These are phyloP conservation scores for Pelargonium nanum DNA, from an alignment of 345 rosid species.

Conservation along the genomic window DNA sequence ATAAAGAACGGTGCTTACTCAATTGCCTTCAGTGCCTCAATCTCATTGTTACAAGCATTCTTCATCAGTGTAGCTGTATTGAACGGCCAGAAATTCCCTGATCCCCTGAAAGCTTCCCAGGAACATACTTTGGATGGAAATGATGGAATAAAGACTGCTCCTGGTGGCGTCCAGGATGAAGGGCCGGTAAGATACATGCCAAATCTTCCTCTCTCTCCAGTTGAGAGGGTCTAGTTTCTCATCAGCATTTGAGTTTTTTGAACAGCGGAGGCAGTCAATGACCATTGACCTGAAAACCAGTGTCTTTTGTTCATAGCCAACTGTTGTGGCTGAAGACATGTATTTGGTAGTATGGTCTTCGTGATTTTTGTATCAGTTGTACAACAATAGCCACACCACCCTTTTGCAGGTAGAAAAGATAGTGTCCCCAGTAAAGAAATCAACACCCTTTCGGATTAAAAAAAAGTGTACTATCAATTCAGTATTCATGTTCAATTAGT, in stretches of 20 bases:
- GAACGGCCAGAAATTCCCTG: conserved; percentile 27
- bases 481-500: too few species aligned
- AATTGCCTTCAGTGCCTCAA: conserved; percentile 46
- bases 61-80: conserved; percentile 46
- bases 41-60: conserved; percentile 63
- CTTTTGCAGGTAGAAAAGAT: too few species aligned
- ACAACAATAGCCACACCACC: not conserved
- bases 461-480: too few species aligned
- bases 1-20: conserved; percentile 49
- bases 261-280: not conserved
- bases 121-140: conserved; percentile 15
- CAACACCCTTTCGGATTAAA: too few species aligned
- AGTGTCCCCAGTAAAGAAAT: too few species aligned
- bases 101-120: conserved; percentile 15
- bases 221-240: conserved; percentile 51
- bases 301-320: too few species aligned
- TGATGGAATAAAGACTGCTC: conserved; percentile 9
- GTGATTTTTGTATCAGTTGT: conserved; percentile 7
- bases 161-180: conserved; percentile 4
- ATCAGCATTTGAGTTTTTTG: too few species aligned
- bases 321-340: conserved; percentile 1
- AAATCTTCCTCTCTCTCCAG: conserved; percentile 69
- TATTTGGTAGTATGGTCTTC: not conserved
- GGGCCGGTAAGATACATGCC: conserved; percentile 42
- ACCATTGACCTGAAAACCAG: not conserved